A percentile compares a stretch with the other conserved stretches of the same genome.
Conservation (phyloP, 2,329 filamentous ascomycete species). For the Aspergillus chevalieri region DNA sequence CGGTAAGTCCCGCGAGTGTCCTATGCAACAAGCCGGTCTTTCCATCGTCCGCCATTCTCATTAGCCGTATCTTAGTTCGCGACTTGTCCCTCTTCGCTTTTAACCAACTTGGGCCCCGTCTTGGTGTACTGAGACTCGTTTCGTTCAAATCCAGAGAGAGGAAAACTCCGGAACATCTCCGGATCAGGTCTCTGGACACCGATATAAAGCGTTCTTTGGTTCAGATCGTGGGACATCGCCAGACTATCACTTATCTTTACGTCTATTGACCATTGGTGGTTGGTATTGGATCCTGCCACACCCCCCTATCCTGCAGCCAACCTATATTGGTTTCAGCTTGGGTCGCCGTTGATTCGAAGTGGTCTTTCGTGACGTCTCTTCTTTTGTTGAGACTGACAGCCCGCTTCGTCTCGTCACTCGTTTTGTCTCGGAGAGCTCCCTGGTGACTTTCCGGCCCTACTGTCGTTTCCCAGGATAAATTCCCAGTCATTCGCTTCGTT, state of each 20-base stretch:
- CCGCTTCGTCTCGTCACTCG: slow-evolving; percentile 35
- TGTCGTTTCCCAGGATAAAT: slow-evolving; percentile 36
- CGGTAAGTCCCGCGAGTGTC: slow-evolving; percentile 23
- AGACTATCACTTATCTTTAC: slow-evolving; percentile 1
- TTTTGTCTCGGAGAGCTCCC: slow-evolving; percentile 39
- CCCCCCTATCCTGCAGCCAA: slow-evolving; percentile 23
- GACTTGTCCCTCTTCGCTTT: slow-evolving; percentile 23
- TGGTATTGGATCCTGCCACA: neutral
- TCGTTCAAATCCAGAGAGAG: slow-evolving; percentile 3
- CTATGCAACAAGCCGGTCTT: slow-evolving; percentile 29
- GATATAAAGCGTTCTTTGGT: slow-evolving; percentile 10
- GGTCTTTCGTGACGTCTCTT: slow-evolving; percentile 12
- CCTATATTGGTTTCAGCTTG: slow-evolving; percentile 23
- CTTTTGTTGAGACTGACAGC: slow-evolving; percentile 27
- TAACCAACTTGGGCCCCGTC: slow-evolving; percentile 22
- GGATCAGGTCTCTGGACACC: slow-evolving; percentile 8
- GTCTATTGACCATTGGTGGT: slow-evolving; percentile 2
- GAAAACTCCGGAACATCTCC: slow-evolving; percentile 20
- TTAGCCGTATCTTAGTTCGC: slow-evolving; percentile 31
- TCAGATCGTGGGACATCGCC: slow-evolving; percentile 12
- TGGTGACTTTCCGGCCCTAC: slow-evolving; percentile 28
- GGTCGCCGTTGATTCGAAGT: slow-evolving; percentile 31
- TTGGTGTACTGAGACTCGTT: slow-evolving; percentile 7
- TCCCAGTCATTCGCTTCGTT: slow-evolving; percentile 44
- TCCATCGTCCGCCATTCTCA: slow-evolving; percentile 24